Evolutionary conservation across 73 alveolate species (phyloP), one percentile per base, ranked within the genome.

Genomic region (Durusdinium trenchii): DNA sequence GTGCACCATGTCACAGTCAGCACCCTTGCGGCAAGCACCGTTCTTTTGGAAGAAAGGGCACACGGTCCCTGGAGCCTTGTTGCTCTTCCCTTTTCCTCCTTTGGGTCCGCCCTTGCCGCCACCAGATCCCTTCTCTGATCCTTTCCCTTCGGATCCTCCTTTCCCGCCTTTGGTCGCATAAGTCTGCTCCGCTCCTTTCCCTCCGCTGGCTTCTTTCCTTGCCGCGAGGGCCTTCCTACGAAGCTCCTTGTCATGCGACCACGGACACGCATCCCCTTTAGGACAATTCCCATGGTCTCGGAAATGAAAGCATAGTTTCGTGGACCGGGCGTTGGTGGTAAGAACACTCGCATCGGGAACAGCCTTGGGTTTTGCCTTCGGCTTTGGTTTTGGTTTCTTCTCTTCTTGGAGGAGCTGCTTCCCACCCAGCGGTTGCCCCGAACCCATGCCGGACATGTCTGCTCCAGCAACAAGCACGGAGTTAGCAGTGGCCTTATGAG

Each of bases 221-320:
- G 43, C 92, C 46, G 92, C 92, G 30, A 82, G 92, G 38, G 71
- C 92, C 57, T 46, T 82, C 48, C 48, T 82, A 23, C 92, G 46
- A 4, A 82, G 71, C 71, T 82, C 92, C 71, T 82, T 82, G 92
- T 82, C 87, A 78, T 78, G 87, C 62, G 87, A 78, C 43, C 40
- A 78, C 87, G 32, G 43, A n/a, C 87, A 78, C 3, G 5, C 35
- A 35, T 82, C 92, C 30, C 92, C 92, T 32, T 82, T 82, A 28
- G 71, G 73, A 35, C 92, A 82, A 71, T 32, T 47, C 92, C 92
- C 92, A 82, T 82, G 92, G 32, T 82, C 67, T 3, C 87, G 40
- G 87, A 71, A 71, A 30, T 71, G 84, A 38, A 71, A 71, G 50
- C 84, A n/a, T 6, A 71, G 3, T 50, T 71, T 78, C 57, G 6